These are phyloP conservation scores for Solanum etuberosum DNA, from an alignment of 257 asterid species.

Conservation along the genomic window DNA sequence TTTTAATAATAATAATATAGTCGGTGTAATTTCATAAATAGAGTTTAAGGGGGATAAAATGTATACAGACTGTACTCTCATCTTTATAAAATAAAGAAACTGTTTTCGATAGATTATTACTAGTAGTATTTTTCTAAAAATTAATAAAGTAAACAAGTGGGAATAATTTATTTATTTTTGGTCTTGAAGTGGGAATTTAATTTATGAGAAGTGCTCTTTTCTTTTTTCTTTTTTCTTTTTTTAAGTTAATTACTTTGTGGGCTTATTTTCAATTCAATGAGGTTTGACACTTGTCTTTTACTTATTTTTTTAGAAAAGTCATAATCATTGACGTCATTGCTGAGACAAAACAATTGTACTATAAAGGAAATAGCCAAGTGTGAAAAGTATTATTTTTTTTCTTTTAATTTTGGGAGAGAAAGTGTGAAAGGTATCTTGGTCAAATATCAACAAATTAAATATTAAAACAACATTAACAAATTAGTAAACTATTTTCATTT, in stretches of 20 bases:
- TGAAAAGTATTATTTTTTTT: not conserved
- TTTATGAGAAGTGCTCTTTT: not conserved
- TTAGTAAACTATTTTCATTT: not conserved
- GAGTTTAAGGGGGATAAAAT: too few relatives aligned
- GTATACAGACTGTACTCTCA: too few relatives aligned
- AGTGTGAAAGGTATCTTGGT: not conserved
- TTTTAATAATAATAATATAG: not conserved
- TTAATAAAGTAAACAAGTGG: not conserved
- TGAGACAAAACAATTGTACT: not conserved
- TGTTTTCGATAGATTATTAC: fast-evolving
- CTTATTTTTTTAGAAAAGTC: not conserved
- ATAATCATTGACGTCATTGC: not conserved
- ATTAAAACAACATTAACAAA: not conserved
- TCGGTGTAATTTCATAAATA: not conserved
- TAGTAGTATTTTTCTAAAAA: not conserved
- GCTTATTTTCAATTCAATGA: not conserved
- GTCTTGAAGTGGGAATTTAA: not conserved
- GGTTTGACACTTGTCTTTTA: not conserved
- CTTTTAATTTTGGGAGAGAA: not conserved
- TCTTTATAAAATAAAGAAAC: not conserved
- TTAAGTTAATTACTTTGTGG: not conserved
- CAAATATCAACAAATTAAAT: not conserved
- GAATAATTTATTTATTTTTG: not conserved
- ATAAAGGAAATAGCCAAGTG: not conserved
- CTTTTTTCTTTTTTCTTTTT: not conserved